Evolutionary conservation across 768 basidiomycete genomes (phyloP).

Genomic region (Cyclocybe aegerita): DNA sequence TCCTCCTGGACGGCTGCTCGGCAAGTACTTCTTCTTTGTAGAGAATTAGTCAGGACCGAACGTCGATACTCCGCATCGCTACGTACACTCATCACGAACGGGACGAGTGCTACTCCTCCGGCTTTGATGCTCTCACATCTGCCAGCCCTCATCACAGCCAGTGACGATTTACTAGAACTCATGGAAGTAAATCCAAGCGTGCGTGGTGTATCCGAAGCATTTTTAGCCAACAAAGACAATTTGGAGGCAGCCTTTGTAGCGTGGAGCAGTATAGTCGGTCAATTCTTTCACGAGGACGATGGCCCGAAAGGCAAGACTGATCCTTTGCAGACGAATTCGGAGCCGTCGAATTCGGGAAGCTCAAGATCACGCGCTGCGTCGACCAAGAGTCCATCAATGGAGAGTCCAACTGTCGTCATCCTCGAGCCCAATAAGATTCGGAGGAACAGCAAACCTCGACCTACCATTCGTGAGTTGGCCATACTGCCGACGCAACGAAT

Average conservation of each 20-base stretch:
- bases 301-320: slow-evolving; percentile 6
- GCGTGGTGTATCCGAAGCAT: slow-evolving; percentile 61
- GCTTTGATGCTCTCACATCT: slow-evolving; percentile 52
- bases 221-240: slow-evolving; percentile 50
- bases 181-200: slow-evolving; percentile 62
- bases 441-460: slow-evolving; percentile 20
- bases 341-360: background rate
- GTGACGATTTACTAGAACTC: slow-evolving; percentile 46
- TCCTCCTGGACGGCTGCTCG: slow-evolving; percentile 37
- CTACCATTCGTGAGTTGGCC: slow-evolving; percentile 52
- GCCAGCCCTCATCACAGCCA: slow-evolving; percentile 48
- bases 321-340: slow-evolving; percentile 3
- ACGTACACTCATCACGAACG: slow-evolving; percentile 30
- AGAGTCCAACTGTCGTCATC: slow-evolving; percentile 16
- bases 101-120: slow-evolving; percentile 45
- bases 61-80: slow-evolving; percentile 40
- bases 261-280: slow-evolving; percentile 60
- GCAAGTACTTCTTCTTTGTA: slow-evolving; percentile 35
- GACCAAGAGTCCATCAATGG: slow-evolving; percentile 5
- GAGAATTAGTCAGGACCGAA: slow-evolving; percentile 43
- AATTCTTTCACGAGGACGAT: slow-evolving; percentile 34
- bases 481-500: slow-evolving; percentile 65
- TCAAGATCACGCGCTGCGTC: slow-evolving; percentile 7
- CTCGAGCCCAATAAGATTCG: slow-evolving; percentile 23
- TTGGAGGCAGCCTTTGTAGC: slow-evolving; percentile 55